These are phyloP conservation scores for Hyaloscypha finlandica DNA, from an alignment of 495 filamentous ascomycete genomes.

Conservation along the genomic window DNA sequence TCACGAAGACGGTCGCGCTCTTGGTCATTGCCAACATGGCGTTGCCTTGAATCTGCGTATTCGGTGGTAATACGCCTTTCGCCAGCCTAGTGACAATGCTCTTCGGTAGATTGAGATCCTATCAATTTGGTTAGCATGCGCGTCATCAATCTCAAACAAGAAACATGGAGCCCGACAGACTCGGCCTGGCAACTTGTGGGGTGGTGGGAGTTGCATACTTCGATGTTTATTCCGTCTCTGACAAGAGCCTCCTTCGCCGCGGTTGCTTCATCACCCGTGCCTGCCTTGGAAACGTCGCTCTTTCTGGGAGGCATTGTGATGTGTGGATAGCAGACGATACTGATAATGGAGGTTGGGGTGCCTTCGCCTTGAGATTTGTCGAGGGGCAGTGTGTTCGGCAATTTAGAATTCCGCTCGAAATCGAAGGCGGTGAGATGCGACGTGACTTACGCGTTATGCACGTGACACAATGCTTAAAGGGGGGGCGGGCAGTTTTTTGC, in stretches of 20 bases:
- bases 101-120: slow-evolving; percentile 92
- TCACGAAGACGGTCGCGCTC: slow-evolving; percentile 92
- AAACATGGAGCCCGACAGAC: background rate
- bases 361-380: background rate
- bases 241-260: slow-evolving; percentile 43
- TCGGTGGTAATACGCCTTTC: slow-evolving; percentile 94
- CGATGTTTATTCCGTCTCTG: slow-evolving; percentile 32
- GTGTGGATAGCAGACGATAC: background rate
- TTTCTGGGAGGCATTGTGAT: slow-evolving; percentile 41
- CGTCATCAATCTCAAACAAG: background rate
- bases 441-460: background rate
- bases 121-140: slow-evolving; percentile 14
- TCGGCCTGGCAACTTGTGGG: no score
- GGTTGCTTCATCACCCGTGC: slow-evolving; percentile 27
- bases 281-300: slow-evolving; percentile 25
- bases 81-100: slow-evolving; percentile 92
- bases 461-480: background rate
- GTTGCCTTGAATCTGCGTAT: slow-evolving; percentile 93
- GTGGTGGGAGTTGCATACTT: slow-evolving; percentile 19
- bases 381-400: slow-evolving; percentile 1
- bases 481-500: background rate
- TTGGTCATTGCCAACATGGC: slow-evolving; percentile 89
- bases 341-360: background rate
- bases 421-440: background rate
- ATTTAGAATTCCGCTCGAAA: background rate